These are phyloP conservation scores for Kluyveromyces lactis DNA, from an alignment of 805 yeast species.

Conservation along the genomic window DNA sequence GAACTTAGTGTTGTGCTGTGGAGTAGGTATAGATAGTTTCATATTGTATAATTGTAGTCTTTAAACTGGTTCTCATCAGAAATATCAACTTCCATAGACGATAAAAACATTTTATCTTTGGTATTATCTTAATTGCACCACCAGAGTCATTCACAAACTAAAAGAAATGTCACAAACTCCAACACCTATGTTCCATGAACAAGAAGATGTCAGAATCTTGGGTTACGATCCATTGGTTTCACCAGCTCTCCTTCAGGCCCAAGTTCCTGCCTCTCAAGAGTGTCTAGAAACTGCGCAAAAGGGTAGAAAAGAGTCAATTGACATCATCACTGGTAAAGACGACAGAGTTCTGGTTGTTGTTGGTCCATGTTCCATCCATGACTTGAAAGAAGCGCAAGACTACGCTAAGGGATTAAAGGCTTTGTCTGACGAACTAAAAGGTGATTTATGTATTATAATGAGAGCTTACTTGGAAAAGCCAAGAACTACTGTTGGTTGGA, in stretches of 20 bases:
- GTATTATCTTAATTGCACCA: no score
- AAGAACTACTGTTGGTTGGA: constrained; percentile 99
- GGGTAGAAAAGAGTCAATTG: constrained; percentile 74
- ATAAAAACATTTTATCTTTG: no score
- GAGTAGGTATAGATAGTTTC: background rate
- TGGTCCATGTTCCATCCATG: constrained; percentile 97
- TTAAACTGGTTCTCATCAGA: no score
- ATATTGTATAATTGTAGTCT: no score
- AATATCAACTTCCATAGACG: no score
- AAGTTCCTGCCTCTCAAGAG: constrained; percentile 55
- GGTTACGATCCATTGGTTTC: constrained; percentile 94
- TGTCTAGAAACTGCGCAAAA: constrained; percentile 55
- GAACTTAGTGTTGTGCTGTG: no score
- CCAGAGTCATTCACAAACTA: no score
- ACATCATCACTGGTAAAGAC: constrained; percentile 63
- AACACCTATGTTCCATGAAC: constrained; percentile 38
- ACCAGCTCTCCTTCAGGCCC: constrained; percentile 84
- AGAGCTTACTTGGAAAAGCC: constrained; percentile 98
- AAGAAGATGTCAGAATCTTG: constrained; percentile 68
- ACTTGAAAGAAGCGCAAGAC: constrained; percentile 79
- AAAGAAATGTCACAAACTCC: constrained; percentile 1
- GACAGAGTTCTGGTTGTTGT: constrained; percentile 84
- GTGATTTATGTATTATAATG: constrained; percentile 82
- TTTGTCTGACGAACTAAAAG: constrained; percentile 60
- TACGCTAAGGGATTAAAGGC: constrained; percentile 66